A percentile compares a stretch with the other conserved stretches of the same genome.
phyloP scores from a whole-genome alignment of 352 stramenopile genomes.

The Phytophthora pluvialis region DNA sequence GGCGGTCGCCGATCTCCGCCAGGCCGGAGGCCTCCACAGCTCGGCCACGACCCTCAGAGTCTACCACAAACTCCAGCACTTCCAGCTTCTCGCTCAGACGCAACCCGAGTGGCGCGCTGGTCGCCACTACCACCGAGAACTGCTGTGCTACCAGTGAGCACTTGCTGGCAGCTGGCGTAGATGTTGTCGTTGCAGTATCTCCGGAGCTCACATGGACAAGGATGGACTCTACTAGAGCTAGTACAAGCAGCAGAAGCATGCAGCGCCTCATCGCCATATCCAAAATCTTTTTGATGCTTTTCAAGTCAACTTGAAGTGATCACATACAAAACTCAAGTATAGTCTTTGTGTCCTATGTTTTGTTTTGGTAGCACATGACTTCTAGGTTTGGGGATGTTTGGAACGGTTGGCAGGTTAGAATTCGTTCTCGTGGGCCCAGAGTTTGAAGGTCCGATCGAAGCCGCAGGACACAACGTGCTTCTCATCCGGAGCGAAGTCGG shows the following conservation, averaged over 20 bases:
- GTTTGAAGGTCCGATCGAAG: constrained; percentile 93
- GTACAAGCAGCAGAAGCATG: constrained; percentile 12
- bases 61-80: constrained; percentile 68
- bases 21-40: constrained; percentile 67
- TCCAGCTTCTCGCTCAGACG: constrained; percentile 65
- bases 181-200: neutral
- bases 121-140: constrained; percentile 51
- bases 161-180: neutral
- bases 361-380: constrained; percentile 5
- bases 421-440: constrained; percentile 91
- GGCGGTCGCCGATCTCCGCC: constrained; percentile 71
- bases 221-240: constrained; percentile 3
- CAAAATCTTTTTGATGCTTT: constrained; percentile 13
- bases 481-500: constrained; percentile 92
- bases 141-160: constrained; percentile 41
- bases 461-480: constrained; percentile 89
- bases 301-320: constrained; percentile 22
- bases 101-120: constrained; percentile 57
- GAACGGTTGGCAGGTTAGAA: constrained; percentile 58
- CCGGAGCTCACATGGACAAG: constrained; percentile 4
- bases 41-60: constrained; percentile 57
- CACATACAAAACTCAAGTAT: constrained; percentile 17
- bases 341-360: neutral
- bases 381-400: neutral
- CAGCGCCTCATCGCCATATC: neutral